Percentiles rank a stretch among this genome's conserved stretches.
Conservation (phyloP, 2,329 filamentous ascomycete genomes). For the Diaporthe velutina region DNA sequence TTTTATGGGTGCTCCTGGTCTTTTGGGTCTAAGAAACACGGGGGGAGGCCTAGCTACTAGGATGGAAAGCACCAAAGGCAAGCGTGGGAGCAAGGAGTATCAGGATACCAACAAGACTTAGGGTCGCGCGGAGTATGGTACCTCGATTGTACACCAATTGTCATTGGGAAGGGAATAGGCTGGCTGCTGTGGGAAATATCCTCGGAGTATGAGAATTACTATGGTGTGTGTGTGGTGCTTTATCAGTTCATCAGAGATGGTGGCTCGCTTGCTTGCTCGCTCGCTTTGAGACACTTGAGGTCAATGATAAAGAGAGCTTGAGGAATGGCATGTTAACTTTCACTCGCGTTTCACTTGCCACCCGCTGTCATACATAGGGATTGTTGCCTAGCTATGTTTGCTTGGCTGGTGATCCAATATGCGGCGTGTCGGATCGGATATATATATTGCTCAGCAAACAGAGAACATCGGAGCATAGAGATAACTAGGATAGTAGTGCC, state of each 20-base stretch:
- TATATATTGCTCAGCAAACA: too few relatives aligned
- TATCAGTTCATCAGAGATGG: background rate
- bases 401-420: background rate
- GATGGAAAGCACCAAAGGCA: conserved; percentile 17
- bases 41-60: background rate
- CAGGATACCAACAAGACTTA: conserved; percentile 22
- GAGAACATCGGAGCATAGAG: background rate
- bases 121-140: conserved; percentile 16
- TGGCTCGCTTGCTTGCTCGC: background rate
- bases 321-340: background rate
- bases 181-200: background rate
- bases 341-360: too few relatives aligned
- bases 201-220: background rate
- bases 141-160: conserved; percentile 18
- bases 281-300: background rate
- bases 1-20: background rate
- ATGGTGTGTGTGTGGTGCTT: background rate
- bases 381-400: background rate
- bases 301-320: background rate
- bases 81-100: conserved; percentile 28
- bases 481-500: background rate
- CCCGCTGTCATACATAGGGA: background rate
- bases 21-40: conserved; percentile 3
- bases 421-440: background rate
- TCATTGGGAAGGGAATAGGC: background rate